Base-by-base conservation (phyloP, 2,329 filamentous ascomycete species). In the Monilinia aucupariae region DNA sequence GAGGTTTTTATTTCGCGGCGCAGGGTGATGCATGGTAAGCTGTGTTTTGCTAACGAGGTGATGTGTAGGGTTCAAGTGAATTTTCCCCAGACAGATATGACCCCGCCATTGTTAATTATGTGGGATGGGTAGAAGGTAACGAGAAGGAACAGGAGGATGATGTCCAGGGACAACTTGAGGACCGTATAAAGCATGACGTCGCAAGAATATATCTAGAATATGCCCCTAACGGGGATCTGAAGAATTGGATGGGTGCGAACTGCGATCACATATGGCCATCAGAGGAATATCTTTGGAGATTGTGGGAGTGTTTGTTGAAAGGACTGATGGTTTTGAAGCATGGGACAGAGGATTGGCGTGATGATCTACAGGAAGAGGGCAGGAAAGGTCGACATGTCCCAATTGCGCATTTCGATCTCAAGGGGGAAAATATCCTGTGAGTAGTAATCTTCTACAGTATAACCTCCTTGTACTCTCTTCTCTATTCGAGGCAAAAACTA, bases 261-360 rank as follows among this genome's bases (percentile, higher is more conserved):
- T 51, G n/a, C 25, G 0, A 12, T 17, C 4, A 22, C 0, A 10
- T 2, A 4, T 5, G 7, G 12, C 37, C 50, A 4, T 32, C 48
- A 7, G 58, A 61, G 4, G 58, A 61, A 61, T 17, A 20, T 20
- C 2, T 61, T 13, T 61, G 37, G 15, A 61, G 58, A 34, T 13
- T 53, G 20, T 61, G 58, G 58, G 58, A 61, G 34, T 61, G 58
- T 61, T 53, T 61, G 13, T 30, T 61, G 25, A 61, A 25, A 22
- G 58, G 25, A 7, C 22, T 61, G 6, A 39, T 61, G 34, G 12
- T 61, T 15, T 34, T 53, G 17, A 53, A 61, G 37, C 15, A 54
- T 25, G 58, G 58, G 10, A 61, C 58, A 9, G 58, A 61, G 17
- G 13, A 43, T 30, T 45, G 27, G 15, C 3, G 8, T 2, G 47